Base-by-base conservation (phyloP, 2,329 filamentous ascomycete genomes). In the Beauveria asiatica region DNA sequence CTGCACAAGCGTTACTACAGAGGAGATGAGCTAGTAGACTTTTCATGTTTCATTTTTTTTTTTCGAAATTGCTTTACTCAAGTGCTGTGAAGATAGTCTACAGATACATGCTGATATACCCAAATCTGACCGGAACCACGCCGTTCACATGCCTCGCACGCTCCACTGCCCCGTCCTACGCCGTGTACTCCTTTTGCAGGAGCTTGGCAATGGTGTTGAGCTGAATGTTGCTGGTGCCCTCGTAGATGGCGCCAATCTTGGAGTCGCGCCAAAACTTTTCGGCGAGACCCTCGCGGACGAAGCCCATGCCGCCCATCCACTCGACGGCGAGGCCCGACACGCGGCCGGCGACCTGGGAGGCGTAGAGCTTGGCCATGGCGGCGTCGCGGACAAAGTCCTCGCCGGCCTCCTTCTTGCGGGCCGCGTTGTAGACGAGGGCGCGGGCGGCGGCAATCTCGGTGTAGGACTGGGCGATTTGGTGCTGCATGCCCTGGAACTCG, bases 291-390 rank as follows among this genome's bases (percentile, higher is more conserved):
- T 99, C 94, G 49, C 94, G 81, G 17, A 99, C 94, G 69, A 99
- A 99, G 50, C 94, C 94, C 94, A 99, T 97, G 63, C 94, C 94
- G 52, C 94, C 94, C 93, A 97, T 97, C 94, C 94, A 99, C 78
- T 99, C 94, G 30, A 99, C 85, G 0, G 93, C 94, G 53, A 89
- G 82, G 7, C 92, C 86, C 59, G 88, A 89, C 21, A 99, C 93
- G 59, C 85, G 86, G 21, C 90, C 89, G 0, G 94, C 94, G 37
- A 99, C 91, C 76, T 99, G 94, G 5, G 90, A 94, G 2, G 94
- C 86, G 73, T 89, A 96, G 59, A 99, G 82, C 81, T 99, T 99
- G 58, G 94, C 94, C 94, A 99, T 99, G 67, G 94, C 94, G 10
- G 94, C 94, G 70, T 99, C 94, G 73, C 83, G 84, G 68, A 97